Percentiles rank a stretch among this genome's conserved stretches.
phyloP scores from a whole-genome alignment of 1,284 basidiomycete species.

The Boletellus deceptivus region DNA sequence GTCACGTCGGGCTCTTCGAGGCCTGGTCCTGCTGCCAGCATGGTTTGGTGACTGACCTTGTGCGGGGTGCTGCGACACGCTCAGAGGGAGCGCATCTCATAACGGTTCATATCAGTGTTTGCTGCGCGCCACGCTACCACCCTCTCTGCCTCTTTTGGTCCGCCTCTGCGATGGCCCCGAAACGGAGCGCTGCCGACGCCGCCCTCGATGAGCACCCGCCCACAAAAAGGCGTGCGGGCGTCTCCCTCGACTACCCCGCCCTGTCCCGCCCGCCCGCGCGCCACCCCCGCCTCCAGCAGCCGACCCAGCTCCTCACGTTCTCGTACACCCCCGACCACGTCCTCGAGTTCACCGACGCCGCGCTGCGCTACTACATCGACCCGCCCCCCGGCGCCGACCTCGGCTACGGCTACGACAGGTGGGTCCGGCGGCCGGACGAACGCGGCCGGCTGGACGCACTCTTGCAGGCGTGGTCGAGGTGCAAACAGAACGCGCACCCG shows the following conservation, averaged over 20 bases:
- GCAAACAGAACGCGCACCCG: slow-evolving; percentile 36
- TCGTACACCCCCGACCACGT: slow-evolving; percentile 54
- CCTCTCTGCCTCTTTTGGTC: not conserved
- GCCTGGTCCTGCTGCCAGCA: too few species aligned
- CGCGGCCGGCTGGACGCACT: slow-evolving; percentile 64
- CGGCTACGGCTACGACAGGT: slow-evolving; percentile 64
- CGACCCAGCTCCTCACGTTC: slow-evolving; percentile 62
- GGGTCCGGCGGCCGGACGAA: slow-evolving; percentile 65
- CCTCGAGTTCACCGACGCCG: slow-evolving; percentile 64
- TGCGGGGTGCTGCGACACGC: too few species aligned
- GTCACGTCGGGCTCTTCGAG: too few species aligned
- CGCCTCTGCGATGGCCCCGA: slow-evolving; percentile 19
- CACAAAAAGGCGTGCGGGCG: slow-evolving; percentile 1
- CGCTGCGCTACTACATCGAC: slow-evolving; percentile 65
- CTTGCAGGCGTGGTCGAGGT: slow-evolving; percentile 49
- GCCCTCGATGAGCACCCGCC: slow-evolving; percentile 10
- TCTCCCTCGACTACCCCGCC: slow-evolving; percentile 31
- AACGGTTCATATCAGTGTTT: too few species aligned
- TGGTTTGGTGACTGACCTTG: too few species aligned
- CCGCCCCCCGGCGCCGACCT: slow-evolving; percentile 64
- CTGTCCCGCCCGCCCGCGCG: slow-evolving; percentile 23
- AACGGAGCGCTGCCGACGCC: slow-evolving; percentile 26
- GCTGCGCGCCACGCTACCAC: too few species aligned
- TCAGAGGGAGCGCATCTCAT: too few species aligned
- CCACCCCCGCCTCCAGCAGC: slow-evolving; percentile 57